A percentile compares a stretch with the other conserved stretches of the same genome.
These are phyloP conservation scores for Fusarium agapanthi DNA, from an alignment of 2,329 filamentous ascomycete genomes.

Conservation along the genomic window DNA sequence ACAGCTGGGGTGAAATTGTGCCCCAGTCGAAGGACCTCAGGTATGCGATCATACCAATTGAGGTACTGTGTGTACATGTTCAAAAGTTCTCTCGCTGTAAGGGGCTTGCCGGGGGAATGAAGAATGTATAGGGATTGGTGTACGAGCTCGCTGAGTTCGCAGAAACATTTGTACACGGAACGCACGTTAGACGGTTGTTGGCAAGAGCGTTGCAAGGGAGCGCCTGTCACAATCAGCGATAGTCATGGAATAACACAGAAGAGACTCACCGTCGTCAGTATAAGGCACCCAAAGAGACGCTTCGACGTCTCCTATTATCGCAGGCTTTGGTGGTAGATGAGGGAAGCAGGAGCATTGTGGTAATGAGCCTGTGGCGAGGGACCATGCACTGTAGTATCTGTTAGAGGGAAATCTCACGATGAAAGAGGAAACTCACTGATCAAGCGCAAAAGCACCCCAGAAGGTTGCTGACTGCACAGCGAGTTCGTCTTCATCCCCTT, in stretches of 20 bases:
- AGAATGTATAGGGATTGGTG: conserved; percentile 76
- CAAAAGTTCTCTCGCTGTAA: conserved; percentile 71
- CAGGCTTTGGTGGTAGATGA: conserved; percentile 66
- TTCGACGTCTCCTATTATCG: conserved; percentile 68
- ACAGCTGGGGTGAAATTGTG: conserved; percentile 78
- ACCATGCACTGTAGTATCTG: conserved; percentile 64
- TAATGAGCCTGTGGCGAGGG: conserved; percentile 68
- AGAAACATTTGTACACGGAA: conserved; percentile 74
- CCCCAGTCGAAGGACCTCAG: conserved; percentile 69
- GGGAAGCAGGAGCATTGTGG: conserved; percentile 68
- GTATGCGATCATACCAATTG: conserved; percentile 75
- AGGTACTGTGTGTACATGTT: conserved; percentile 74
- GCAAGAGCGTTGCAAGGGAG: conserved; percentile 62
- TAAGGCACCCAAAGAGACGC: conserved; percentile 68
- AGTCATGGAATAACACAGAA: background rate
- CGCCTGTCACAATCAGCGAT: conserved; percentile 49
- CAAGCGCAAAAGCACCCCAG: conserved; percentile 69
- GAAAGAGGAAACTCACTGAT: conserved; percentile 61
- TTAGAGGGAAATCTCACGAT: conserved; percentile 17
- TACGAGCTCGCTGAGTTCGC: conserved; percentile 76
- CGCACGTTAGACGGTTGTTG: conserved; percentile 74
- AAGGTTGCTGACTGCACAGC: conserved; percentile 68
- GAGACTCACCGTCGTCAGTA: conserved; percentile 63
- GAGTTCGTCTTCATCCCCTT: conserved; percentile 63
- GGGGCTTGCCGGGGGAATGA: conserved; percentile 73